Conservation (phyloP, 1,284 basidiomycete genomes). For the Schizopora paradoxa region DNA sequence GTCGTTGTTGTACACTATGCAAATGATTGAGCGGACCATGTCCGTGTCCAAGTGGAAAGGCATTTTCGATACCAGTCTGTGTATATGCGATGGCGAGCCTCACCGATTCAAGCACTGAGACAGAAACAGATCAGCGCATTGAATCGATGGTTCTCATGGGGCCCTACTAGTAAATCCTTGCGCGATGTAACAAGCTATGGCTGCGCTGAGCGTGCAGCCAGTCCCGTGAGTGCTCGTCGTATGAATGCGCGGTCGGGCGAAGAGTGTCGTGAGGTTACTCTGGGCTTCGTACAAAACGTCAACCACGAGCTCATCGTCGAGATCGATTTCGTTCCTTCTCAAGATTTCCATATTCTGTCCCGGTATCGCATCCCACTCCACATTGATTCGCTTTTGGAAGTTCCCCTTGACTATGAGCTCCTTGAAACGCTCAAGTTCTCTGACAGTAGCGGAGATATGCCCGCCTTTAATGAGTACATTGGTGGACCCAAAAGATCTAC, state of each 20-base stretch:
- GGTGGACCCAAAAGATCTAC: slow-evolving; percentile 39
- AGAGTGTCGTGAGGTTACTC: slow-evolving; percentile 40
- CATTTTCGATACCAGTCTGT: slow-evolving; percentile 70
- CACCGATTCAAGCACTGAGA: slow-evolving; percentile 54
- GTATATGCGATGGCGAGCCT: slow-evolving; percentile 66
- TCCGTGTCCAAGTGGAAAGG: slow-evolving; percentile 69
- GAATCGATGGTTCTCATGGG: slow-evolving; percentile 3
- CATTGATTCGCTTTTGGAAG: slow-evolving; percentile 32
- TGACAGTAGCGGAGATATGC: slow-evolving; percentile 50
- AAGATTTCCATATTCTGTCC: slow-evolving; percentile 62
- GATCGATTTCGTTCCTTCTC: slow-evolving; percentile 22
- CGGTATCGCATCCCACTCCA: slow-evolving; percentile 34
- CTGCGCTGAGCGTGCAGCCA: slow-evolving; percentile 87
- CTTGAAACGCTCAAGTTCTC: slow-evolving; percentile 47
- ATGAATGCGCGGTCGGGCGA: slow-evolving; percentile 61
- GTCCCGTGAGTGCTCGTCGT: slow-evolving; percentile 87
- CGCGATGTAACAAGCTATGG: slow-evolving; percentile 68
- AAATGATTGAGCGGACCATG: slow-evolving; percentile 87
- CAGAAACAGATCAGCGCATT: not conserved
- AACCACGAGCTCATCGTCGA: slow-evolving; percentile 48
- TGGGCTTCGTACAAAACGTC: slow-evolving; percentile 61
- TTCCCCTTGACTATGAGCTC: slow-evolving; percentile 26
- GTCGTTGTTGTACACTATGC: slow-evolving; percentile 49
- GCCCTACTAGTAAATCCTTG: slow-evolving; percentile 45
- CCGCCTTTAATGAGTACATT: slow-evolving; percentile 88